A percentile compares a stretch with the other conserved stretches of the same genome.
These are phyloP conservation scores for Phyllosticta paracitricarpa DNA, from an alignment of 2,329 filamentous ascomycete genomes.

Conservation along the genomic window DNA sequence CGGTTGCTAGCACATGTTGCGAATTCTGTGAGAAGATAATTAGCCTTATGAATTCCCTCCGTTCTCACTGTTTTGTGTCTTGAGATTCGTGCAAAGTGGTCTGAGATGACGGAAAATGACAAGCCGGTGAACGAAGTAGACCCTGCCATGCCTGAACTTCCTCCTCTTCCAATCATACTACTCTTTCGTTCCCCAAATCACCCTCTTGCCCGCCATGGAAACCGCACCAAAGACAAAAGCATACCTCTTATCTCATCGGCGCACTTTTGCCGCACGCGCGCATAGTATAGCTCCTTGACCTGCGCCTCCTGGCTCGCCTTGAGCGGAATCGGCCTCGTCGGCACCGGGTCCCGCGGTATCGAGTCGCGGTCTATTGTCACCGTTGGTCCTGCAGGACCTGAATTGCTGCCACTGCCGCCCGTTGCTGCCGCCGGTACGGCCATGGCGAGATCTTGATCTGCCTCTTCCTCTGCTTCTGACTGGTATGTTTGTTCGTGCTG, in stretches of 20 bases:
- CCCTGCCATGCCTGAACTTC: not conserved
- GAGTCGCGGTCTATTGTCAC: not conserved
- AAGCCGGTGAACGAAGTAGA: no score
- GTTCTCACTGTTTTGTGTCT: no score
- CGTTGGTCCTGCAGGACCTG: not conserved
- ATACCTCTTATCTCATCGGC: conserved; percentile 44
- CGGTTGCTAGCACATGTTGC: conserved; percentile 79
- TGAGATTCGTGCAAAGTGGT: no score
- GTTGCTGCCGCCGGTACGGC: not conserved
- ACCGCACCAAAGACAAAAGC: not conserved
- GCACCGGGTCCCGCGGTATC: conserved; percentile 9
- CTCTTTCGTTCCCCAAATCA: no score
- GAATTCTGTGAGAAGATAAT: conserved; percentile 54
- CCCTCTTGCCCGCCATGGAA: no score
- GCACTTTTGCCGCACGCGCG: conserved; percentile 66
- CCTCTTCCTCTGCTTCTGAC: no score
- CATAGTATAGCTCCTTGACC: conserved; percentile 71
- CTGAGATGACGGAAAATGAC: no score
- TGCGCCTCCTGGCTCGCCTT: conserved; percentile 73
- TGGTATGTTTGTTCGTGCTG: no score
- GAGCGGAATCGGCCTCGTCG: conserved; percentile 69
- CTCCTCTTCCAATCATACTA: not conserved
- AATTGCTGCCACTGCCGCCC: not conserved
- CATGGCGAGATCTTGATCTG: not conserved
- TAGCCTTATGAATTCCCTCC: not conserved